A percentile compares a stretch with the other conserved stretches of the same genome.
Conservation (phyloP, 495 filamentous ascomycete genomes). For the Podospora didyma region DNA sequence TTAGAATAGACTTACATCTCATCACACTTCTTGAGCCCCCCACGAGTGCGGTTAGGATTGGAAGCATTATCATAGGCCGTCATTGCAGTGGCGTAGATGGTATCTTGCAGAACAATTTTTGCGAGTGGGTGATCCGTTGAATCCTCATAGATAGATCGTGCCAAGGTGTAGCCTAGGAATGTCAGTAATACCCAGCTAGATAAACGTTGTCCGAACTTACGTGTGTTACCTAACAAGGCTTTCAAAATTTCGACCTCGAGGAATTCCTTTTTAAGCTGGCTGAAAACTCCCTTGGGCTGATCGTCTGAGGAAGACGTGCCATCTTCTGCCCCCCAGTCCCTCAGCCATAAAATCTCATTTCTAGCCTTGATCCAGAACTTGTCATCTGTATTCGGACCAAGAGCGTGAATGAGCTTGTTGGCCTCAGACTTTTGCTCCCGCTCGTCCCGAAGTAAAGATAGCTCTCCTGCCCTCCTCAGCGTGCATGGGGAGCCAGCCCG, state of each 20-base stretch:
- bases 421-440: constrained; percentile 65
- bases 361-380: constrained; percentile 64
- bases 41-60: constrained; percentile 79
- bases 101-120: constrained; percentile 52
- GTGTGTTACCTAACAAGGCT: constrained; percentile 61
- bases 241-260: constrained; percentile 76
- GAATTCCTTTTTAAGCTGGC: constrained; percentile 56
- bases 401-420: constrained; percentile 55
- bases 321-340: constrained; percentile 64
- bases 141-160: constrained; percentile 65
- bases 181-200: constrained; percentile 13
- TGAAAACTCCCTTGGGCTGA: constrained; percentile 61
- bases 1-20: constrained; percentile 60
- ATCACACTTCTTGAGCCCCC: constrained; percentile 76
- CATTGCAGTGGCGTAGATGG: constrained; percentile 65
- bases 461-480: constrained; percentile 55
- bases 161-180: constrained; percentile 59
- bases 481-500: constrained; percentile 56
- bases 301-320: constrained; percentile 20
- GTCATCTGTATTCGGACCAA: constrained; percentile 53
- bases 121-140: constrained; percentile 47
- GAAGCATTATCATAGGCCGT: constrained; percentile 82
- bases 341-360: constrained; percentile 74
- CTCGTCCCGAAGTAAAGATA: constrained; percentile 53
- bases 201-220: constrained; percentile 40